Evolutionary conservation across 2,329 filamentous ascomycete species (phyloP), one percentile per base, ranked within the genome.

Genomic region (Coniochaeta pulveracea): DNA sequence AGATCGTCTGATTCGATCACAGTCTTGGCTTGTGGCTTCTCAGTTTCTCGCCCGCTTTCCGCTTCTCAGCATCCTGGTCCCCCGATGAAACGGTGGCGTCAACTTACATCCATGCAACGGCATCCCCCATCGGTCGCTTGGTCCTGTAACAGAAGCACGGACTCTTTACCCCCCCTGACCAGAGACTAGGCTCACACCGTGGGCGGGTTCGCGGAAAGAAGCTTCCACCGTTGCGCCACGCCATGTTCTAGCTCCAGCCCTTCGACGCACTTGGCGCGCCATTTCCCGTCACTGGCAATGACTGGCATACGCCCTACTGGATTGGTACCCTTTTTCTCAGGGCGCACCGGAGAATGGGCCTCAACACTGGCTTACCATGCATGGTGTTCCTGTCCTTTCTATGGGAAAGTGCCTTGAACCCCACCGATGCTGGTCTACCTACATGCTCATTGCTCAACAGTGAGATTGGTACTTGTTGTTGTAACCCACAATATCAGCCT

Each of bases 401-500:
- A 24, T 12, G 6, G 10, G 15, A 6, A 10, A n/a, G 30, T 33
- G 14, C 19, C 30, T 24, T 22, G 14, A 23, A 33, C 19, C 30
- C 30, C 30, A 25, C 14, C 30, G 16, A 33, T 15, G 19, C 21
- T 25, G 22, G 21, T 22, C 14, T 35, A 34, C 25, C 37, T 38
- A 36, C 34, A 23, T 39, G 12, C 37, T 37, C 40, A 38, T 25
- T 41, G 36, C 38, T 38, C 37, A 37, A 37, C 36, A 44, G 35
- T 15, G n/a, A n/a, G n/a, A n/a, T n/a, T n/a, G n/a, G n/a, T n/a
- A n/a, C n/a, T n/a, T n/a, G n/a, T n/a, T n/a, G n/a, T n/a, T n/a
- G 43, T 40, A 35, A 40, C 51, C 51, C 54, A 55, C 53, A 51
- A 57, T 49, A 61, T 61, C 58, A 61, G 60, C 58, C 57, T 62